phyloP scores from a whole-genome alignment of 2,329 filamentous ascomycete species.

The Akanthomyces lecanii region DNA sequence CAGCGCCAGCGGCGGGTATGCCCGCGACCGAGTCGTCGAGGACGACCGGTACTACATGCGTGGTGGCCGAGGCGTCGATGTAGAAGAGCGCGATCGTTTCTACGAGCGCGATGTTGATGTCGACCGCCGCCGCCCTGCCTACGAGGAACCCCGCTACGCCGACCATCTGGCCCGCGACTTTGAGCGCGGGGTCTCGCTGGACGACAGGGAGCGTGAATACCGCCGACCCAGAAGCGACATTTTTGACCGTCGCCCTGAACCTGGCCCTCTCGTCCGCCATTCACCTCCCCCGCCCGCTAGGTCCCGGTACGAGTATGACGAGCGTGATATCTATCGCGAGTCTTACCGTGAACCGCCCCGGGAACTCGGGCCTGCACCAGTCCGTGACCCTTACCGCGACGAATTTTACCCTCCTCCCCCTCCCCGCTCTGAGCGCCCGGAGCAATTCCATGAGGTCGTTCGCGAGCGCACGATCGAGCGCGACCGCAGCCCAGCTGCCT shows the following conservation, averaged over 20 bases:
- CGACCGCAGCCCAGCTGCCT: constrained; percentile 36
- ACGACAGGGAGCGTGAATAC: constrained; percentile 45
- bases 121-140: constrained; percentile 43
- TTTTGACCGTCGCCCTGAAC: constrained; percentile 72
- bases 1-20: background rate
- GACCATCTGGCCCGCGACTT: constrained; percentile 30
- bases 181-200: constrained; percentile 52
- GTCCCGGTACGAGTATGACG: constrained; percentile 41
- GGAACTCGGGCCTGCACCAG: constrained; percentile 26
- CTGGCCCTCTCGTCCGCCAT: constrained; percentile 35
- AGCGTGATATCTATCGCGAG: constrained; percentile 54
- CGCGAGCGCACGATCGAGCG: constrained; percentile 42
- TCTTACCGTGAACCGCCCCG: constrained; percentile 40
- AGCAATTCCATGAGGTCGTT: constrained; percentile 60
- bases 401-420: constrained; percentile 61
- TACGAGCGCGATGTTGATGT: constrained; percentile 37
- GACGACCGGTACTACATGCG: constrained; percentile 46
- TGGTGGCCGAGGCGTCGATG: constrained; percentile 40
- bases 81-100: constrained; percentile 41
- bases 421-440: constrained; percentile 56
- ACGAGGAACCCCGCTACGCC: constrained; percentile 46
- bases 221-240: constrained; percentile 72
- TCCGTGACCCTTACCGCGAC: constrained; percentile 34
- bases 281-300: constrained; percentile 18
- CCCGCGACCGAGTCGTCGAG: constrained; percentile 42